phyloP scores from a whole-genome alignment of 1,284 basidiomycete species.

The Sparassis latifolia region DNA sequence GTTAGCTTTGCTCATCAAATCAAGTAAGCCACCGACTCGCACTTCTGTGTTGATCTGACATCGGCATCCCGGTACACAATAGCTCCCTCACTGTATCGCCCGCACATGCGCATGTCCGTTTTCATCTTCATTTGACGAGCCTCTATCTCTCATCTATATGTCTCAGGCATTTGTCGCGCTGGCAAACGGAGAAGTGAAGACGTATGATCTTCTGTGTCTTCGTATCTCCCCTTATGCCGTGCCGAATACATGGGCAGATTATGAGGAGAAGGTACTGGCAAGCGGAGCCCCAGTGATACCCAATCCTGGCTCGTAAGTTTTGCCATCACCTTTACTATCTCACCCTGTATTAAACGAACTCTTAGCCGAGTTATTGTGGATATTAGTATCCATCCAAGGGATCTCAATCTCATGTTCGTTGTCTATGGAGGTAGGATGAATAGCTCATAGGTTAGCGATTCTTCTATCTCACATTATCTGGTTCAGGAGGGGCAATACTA shows the following conservation, averaged over 20 bases:
- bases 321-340: background rate
- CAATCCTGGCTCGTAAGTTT: constrained; percentile 38
- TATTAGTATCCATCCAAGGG: constrained; percentile 68
- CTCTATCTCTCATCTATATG: background rate
- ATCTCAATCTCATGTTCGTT: constrained; percentile 76
- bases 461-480: background rate
- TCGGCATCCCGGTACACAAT: constrained; percentile 53
- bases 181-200: constrained; percentile 52
- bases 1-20: constrained; percentile 44
- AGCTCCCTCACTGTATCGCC: constrained; percentile 64
- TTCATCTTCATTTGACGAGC: constrained; percentile 4
- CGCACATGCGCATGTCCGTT: constrained; percentile 70
- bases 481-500: constrained; percentile 63
- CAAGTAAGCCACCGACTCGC: constrained; percentile 43
- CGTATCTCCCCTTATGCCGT: constrained; percentile 60
- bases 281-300: constrained; percentile 44
- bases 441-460: background rate
- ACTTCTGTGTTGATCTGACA: constrained; percentile 68
- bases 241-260: constrained; percentile 70
- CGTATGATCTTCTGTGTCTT: constrained; percentile 66
- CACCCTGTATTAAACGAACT: background rate
- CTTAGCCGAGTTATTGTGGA: constrained; percentile 50
- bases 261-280: constrained; percentile 61
- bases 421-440: constrained; percentile 64
- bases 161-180: constrained; percentile 54